phyloP scores from a whole-genome alignment of 352 stramenopile genomes.

The Phytophthora crassamura region DNA sequence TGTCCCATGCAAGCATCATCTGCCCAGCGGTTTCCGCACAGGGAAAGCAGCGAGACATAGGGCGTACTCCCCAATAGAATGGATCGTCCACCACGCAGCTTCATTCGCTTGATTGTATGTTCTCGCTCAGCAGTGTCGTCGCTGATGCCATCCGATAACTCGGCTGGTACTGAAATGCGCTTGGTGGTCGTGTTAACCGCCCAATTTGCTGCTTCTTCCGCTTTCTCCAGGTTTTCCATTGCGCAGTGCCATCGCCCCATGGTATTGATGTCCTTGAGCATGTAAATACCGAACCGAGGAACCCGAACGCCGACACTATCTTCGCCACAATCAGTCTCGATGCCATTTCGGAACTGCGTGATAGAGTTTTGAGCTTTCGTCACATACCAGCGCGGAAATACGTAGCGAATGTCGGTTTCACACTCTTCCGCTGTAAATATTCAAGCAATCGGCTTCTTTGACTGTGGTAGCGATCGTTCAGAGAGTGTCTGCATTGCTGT shows the following conservation, averaged over 20 bases:
- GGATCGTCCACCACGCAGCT: not conserved
- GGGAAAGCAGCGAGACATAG: not conserved
- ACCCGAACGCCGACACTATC: not conserved
- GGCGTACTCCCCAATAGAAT: not conserved
- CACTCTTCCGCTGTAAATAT: too few relatives aligned
- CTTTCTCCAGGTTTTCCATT: too few relatives aligned
- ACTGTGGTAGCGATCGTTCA: not conserved
- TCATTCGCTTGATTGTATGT: constrained; percentile 1
- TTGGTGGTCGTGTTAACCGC: constrained; percentile 2
- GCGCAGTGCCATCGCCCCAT: too few relatives aligned
- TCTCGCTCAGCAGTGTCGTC: not conserved
- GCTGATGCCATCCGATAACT: constrained; percentile 1
- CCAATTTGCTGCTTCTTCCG: not conserved
- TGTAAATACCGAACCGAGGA: constrained; percentile 10
- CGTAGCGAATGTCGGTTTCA: constrained; percentile 1
- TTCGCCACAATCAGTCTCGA: not conserved
- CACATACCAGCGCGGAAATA: constrained; percentile 9
- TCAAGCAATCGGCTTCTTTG: constrained; percentile 6
- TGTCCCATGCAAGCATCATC: constrained; percentile 6
- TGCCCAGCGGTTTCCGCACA: too few relatives aligned
- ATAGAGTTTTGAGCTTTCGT: constrained; percentile 9
- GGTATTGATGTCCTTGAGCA: too few relatives aligned
- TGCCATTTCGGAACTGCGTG: not conserved
- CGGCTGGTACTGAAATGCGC: not conserved
- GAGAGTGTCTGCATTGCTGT: not conserved